These are phyloP conservation scores for Aspergillus fumigatiaffinis DNA, from an alignment of 2,329 filamentous ascomycete species.

Conservation along the genomic window DNA sequence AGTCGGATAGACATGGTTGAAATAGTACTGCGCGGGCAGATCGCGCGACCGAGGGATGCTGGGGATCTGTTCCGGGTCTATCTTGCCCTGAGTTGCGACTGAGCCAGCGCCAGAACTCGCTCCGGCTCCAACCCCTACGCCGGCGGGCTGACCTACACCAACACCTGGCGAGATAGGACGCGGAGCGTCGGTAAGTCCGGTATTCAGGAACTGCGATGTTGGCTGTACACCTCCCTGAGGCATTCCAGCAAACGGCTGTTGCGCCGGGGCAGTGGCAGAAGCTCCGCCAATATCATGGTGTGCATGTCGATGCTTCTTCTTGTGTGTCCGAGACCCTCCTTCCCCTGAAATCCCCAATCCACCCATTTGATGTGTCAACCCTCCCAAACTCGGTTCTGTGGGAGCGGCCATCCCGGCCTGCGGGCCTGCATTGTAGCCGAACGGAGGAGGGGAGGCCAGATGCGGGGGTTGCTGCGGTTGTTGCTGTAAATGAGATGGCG, in stretches of 20 bases:
- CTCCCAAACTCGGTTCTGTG: constrained; percentile 34
- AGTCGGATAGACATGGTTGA: constrained; percentile 85
- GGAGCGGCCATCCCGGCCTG: constrained; percentile 22
- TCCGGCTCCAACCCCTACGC: constrained; percentile 25
- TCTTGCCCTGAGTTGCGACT: constrained; percentile 65
- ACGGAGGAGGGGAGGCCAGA: constrained; percentile 21
- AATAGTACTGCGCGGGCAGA: constrained; percentile 74
- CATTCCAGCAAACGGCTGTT: constrained; percentile 67
- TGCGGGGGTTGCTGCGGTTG: constrained; percentile 23
- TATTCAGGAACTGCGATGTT: constrained; percentile 58
- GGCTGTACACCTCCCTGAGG: constrained; percentile 55
- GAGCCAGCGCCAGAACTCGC: constrained; percentile 50
- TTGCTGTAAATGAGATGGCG: constrained; percentile 14
- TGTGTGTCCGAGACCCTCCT: constrained; percentile 45
- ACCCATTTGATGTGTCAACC: constrained; percentile 65
- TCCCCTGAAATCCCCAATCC: constrained; percentile 64
- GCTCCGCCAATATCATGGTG: constrained; percentile 80
- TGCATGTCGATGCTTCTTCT: constrained; percentile 94
- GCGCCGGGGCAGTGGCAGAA: constrained; percentile 49
- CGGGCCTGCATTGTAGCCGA: constrained; percentile 25
- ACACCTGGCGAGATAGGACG: constrained; percentile 29
- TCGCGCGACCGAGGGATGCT: constrained; percentile 86
- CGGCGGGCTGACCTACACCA: constrained; percentile 15
- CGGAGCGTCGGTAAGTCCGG: constrained; percentile 42
- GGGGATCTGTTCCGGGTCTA: constrained; percentile 89